Conservation (phyloP, 2,329 filamentous ascomycete genomes). For the Zalaria obscura region DNA sequence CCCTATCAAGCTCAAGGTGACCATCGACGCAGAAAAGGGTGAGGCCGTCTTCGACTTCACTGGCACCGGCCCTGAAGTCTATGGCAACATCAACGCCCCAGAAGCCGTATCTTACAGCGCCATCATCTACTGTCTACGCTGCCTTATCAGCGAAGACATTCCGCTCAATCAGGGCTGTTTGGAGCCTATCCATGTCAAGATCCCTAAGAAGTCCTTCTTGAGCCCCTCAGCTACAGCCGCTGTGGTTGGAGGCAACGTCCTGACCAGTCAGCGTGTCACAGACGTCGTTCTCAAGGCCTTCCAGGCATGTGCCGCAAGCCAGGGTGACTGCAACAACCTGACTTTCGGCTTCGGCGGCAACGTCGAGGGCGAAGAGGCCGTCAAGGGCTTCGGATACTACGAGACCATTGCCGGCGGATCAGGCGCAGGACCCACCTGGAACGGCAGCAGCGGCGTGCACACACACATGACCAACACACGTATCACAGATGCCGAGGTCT, state of each 20-base stretch:
- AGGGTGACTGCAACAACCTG: slow-evolving; percentile 74
- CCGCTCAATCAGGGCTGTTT: slow-evolving; percentile 78
- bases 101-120: slow-evolving; percentile 71
- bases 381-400: slow-evolving; percentile 75
- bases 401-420: slow-evolving; percentile 71
- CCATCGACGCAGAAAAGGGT: slow-evolving; percentile 59
- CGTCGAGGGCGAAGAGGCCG: slow-evolving; percentile 38
- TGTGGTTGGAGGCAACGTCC: slow-evolving; percentile 71
- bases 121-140: slow-evolving; percentile 75
- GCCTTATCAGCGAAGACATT: slow-evolving; percentile 65
- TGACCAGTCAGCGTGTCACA: slow-evolving; percentile 65
- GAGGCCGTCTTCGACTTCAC: slow-evolving; percentile 67
- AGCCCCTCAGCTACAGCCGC: slow-evolving; percentile 63
- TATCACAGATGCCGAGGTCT: slow-evolving; percentile 68
- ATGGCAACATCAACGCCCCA: slow-evolving; percentile 59
- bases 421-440: slow-evolving; percentile 59
- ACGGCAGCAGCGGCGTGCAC: slow-evolving; percentile 63
- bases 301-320: slow-evolving; percentile 61
- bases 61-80: slow-evolving; percentile 67
- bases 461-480: slow-evolving; percentile 79
- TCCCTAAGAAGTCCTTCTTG: slow-evolving; percentile 56
- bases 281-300: slow-evolving; percentile 75
- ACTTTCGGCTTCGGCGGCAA: slow-evolving; percentile 73
- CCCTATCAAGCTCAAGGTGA: slow-evolving; percentile 60
- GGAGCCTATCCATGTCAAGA: slow-evolving; percentile 56